Percentiles rank a stretch among this genome's conserved stretches.
Evolutionary conservation across 495 filamentous ascomycete genomes (phyloP).

Genomic region (Penicillium tannophilum): DNA sequence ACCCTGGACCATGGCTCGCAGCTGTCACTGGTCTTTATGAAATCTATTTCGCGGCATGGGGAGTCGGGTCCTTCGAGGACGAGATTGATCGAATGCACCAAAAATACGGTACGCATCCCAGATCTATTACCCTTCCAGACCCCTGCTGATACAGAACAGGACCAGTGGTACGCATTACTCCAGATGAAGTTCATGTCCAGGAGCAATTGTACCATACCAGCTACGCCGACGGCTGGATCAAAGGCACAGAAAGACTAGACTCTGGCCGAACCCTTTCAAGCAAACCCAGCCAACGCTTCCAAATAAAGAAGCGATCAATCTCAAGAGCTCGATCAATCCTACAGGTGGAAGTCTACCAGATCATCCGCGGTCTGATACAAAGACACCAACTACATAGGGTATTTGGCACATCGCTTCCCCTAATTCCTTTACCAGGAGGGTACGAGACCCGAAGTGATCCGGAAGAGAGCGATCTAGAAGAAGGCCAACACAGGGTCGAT

Average conservation of each 20-base stretch:
- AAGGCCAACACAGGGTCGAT: conserved; percentile 13
- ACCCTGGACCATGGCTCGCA: conserved; percentile 50
- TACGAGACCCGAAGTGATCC: conserved; percentile 11
- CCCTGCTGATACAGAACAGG: conserved; percentile 12
- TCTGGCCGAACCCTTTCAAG: conserved; percentile 9
- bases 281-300: conserved; percentile 8
- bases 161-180: conserved; percentile 31
- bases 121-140: conserved; percentile 2
- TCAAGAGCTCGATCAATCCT: conserved; percentile 23
- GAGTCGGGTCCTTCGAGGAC: conserved; percentile 39
- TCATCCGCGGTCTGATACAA: conserved; percentile 20
- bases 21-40: conserved; percentile 49
- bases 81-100: conserved; percentile 49
- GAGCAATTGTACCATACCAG: conserved; percentile 17
- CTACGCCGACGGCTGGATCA: conserved; percentile 24
- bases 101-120: conserved; percentile 30
- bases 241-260: conserved; percentile 15
- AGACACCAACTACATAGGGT: conserved; percentile 21
- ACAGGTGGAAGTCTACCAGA: conserved; percentile 21
- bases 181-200: conserved; percentile 27
- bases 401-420: conserved; percentile 9
- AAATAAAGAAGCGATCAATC: conserved; percentile 19
- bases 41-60: conserved; percentile 47
- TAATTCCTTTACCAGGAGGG: background rate
- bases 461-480: conserved; percentile 22